Base-by-base conservation (phyloP, 139 green algal genomes). In the Zygnema circumcarinatum region DNA sequence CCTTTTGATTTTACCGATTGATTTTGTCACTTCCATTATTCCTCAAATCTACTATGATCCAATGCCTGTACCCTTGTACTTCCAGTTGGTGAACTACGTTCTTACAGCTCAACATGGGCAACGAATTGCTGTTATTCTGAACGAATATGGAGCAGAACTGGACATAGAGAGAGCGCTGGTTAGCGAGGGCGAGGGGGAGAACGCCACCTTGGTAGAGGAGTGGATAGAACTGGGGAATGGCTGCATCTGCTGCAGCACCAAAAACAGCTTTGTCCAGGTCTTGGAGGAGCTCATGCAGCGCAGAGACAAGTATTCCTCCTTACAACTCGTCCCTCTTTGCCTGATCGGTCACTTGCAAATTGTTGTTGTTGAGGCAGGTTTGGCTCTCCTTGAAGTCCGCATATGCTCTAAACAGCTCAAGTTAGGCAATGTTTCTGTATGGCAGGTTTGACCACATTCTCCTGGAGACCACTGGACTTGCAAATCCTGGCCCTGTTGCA, bases 161-260 rank as follows among this genome's bases (percentile, higher is more conserved):
- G 94, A 95, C 56, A 94, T 98, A 36, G 96, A 98, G 85, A 92
- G 90, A 42, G 93, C 93, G 25, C 90, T 98, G n/a, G 86, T 98
- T 16, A 73, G 80, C 39, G 67, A 31, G 72, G 72, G 29, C 25
- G 82, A 33, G 39, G 72, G 29, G 25, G 82, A 33, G 39, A 38
- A 86, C 78, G 87, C 78, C 25, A 54, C 85, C 32, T 29, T 91
- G 76, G 89, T 95, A 41, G 93, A 95, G 22, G 92, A 98, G 54
- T 98, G 95, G 95, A 89, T 98, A 41, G 94, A 98, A 90, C 92
- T 99, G n/a, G 93, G 93, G 79, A 99, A 99, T 84, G 97, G 97
- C 22, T 99, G 97, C 92, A 92, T 99, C 67, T 99, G 97, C 93
- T 99, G 97, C 92, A 96, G 87, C 47, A 95, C 98, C 3, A 99